These are phyloP conservation scores for Allomyces javanicus DNA, from an alignment of 192 early-diverging fungal genomes.

Conservation along the genomic window DNA sequence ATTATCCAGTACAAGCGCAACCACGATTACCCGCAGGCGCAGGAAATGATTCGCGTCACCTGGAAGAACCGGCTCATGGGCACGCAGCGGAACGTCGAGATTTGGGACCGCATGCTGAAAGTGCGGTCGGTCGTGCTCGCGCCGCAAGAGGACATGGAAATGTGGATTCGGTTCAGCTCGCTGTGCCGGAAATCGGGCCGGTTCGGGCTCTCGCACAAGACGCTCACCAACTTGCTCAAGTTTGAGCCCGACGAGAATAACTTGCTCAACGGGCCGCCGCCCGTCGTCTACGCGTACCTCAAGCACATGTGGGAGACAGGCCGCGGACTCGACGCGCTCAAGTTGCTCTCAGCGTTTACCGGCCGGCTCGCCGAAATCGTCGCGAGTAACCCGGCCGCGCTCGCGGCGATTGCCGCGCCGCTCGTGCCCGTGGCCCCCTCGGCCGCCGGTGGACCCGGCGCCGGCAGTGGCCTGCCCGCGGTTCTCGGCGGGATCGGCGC, in stretches of 20 bases:
- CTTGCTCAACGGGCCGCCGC: slow-evolving; percentile 26
- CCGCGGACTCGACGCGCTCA: slow-evolving; percentile 40
- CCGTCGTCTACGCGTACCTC: slow-evolving; percentile 75
- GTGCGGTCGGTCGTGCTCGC: slow-evolving; percentile 74
- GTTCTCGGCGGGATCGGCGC: too few relatives aligned
- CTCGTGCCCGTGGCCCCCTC: background rate
- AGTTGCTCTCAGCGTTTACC: slow-evolving; percentile 59
- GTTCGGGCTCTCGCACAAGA: slow-evolving; percentile 59
- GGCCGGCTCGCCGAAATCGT: slow-evolving; percentile 35
- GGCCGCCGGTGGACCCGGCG: background rate
- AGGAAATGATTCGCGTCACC: slow-evolving; percentile 52
- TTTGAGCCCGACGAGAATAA: slow-evolving; percentile 28
- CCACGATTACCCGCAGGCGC: slow-evolving; percentile 55
- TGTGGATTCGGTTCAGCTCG: slow-evolving; percentile 84
- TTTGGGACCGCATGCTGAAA: slow-evolving; percentile 81
- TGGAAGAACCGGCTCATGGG: slow-evolving; percentile 74
- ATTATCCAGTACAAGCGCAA: slow-evolving; percentile 75
- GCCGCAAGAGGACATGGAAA: slow-evolving; percentile 81
- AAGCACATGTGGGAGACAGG: slow-evolving; percentile 75
- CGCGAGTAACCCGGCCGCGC: background rate
- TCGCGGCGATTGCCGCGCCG: background rate
- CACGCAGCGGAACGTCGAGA: slow-evolving; percentile 78
- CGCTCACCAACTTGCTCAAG: slow-evolving; percentile 44
- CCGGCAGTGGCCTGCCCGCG: background rate
- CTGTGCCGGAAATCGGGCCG: slow-evolving; percentile 77